Evolutionary conservation across 805 yeast genomes (phyloP).

Genomic region (Kodamaea kaohsiungensis): DNA sequence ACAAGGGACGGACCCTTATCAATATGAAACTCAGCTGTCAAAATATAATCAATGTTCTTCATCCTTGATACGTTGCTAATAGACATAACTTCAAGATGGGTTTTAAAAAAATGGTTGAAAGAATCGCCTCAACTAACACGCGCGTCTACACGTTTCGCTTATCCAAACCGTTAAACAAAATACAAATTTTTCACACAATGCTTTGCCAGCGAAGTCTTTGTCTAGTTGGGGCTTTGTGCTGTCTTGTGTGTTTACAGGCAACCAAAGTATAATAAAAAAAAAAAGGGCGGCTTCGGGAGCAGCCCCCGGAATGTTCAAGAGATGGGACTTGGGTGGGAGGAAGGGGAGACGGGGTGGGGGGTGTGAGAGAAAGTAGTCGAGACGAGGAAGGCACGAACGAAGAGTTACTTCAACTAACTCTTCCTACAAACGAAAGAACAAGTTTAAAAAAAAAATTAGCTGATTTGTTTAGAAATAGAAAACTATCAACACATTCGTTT

Average conservation of each 20-base stretch:
- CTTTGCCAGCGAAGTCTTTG: neutral
- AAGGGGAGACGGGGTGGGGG: neutral
- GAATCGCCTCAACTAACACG: neutral
- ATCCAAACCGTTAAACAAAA: neutral
- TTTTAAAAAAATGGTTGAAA: neutral
- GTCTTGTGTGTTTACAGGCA: neutral
- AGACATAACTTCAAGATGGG: neutral
- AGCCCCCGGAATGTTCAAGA: neutral
- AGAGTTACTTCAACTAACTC: no score
- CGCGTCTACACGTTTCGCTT: constrained; percentile 1
- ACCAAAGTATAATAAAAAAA: neutral
- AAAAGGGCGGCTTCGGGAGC: neutral
- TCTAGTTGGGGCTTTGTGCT: neutral
- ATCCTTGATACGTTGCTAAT: constrained; percentile 3
- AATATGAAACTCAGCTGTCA: constrained; percentile 80
- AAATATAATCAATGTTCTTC: constrained; percentile 52
- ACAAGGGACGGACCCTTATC: constrained; percentile 68
- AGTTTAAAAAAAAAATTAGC: neutral
- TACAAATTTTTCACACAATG: neutral
- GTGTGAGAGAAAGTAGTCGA: neutral
- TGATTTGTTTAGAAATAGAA: neutral
- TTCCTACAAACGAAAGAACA: neutral
- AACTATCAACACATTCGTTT: no score
- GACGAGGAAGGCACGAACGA: neutral
- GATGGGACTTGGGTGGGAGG: no score